A percentile compares a stretch with the other conserved stretches of the same genome.
phyloP scores from a whole-genome alignment of 1,139 yeast genomes.

The Pichia sp. region DNA sequence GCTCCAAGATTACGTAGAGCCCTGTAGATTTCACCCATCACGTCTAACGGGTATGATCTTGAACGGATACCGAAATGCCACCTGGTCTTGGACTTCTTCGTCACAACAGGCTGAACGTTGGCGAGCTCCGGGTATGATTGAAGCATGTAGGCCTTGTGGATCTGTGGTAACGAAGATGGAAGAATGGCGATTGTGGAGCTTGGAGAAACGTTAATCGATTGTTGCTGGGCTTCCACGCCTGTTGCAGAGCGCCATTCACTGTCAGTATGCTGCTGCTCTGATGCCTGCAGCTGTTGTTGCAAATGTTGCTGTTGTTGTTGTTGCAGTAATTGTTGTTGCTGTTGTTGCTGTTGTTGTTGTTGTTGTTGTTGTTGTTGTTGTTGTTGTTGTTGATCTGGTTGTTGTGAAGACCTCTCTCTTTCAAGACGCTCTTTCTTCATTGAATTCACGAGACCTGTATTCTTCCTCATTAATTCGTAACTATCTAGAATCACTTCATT shows the following conservation, averaged over 20 bases:
- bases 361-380: conserved; percentile 11
- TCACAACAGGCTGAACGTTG: conserved; percentile 65
- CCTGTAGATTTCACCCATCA: conserved; percentile 96
- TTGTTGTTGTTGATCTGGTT: conserved; percentile 4
- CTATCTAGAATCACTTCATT: conserved; percentile 86
- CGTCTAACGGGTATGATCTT: conserved; percentile 93
- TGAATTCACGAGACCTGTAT: conserved; percentile 61
- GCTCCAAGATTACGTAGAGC: conserved; percentile 93
- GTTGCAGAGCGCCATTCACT: conserved; percentile 25
- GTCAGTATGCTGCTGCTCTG: conserved; percentile 1
- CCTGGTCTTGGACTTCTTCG: conserved; percentile 85
- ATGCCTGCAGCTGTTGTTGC: conserved; percentile 6
- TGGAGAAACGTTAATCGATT: conserved; percentile 34
- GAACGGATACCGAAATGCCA: conserved; percentile 99
- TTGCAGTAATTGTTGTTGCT: conserved; percentile 11
- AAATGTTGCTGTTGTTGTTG: conserved; percentile 6
- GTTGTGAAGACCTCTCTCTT: conserved; percentile 6
- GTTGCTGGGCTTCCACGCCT: conserved; percentile 22
- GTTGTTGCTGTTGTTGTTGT: conserved; percentile 3
- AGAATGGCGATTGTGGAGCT: conserved; percentile 78
- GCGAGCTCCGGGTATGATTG: conserved; percentile 40
- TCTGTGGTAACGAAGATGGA: conserved; percentile 90
- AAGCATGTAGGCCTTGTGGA: conserved; percentile 89
- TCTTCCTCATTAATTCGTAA: conserved; percentile 80
- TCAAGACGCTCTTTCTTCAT: conserved; percentile 39